Base-by-base conservation (phyloP, 2,329 filamentous ascomycete genomes). In the Pseudogymnoascus pannorum region DNA sequence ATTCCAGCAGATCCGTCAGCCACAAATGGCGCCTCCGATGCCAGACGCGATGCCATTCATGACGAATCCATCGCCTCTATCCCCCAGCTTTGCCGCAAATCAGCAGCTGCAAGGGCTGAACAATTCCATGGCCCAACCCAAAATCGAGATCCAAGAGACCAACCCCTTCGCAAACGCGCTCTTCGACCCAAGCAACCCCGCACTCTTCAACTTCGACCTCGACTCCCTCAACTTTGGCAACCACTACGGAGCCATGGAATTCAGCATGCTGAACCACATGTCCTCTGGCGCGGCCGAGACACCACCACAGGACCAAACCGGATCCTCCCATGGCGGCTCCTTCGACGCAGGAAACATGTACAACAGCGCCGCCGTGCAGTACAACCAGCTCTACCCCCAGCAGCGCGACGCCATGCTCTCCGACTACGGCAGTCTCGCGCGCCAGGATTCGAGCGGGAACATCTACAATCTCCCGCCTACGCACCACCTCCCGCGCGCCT, bases 261-360 rank as follows among this genome's bases (percentile, higher is more conserved):
- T 97, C 73, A 89, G 92, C 60, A 97, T 97, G 84, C 83, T 99
- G 0, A 92, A 91, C 26, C 93, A 97, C 73, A 96, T 99, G 89
- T 91, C 91, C 63, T 91, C 89, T n/a, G 89, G 89, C 12, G 88
- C 90, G 12, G 88, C 86, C n/a, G 90, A 94, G 68, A 89, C 86
- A 14, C 86, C 88, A 5, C 84, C 88, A 4, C 85, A 85, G 60
- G 90, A 94, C 63, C 73, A 69, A 44, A 68, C 64, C 60, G 72
- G 73, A 5, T 75, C 78, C 4, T 76, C 78, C 54, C 82, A 81
- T 64, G 79, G 79, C 48, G 76, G 80, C 60, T 62, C 65, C 11
- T 72, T 70, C 59, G 70, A 69, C 51, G 69, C 67, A 51, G 65
- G 67, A 22, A 51, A 60, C 12, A 66, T 69, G 4, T 73, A 68